Evolutionary conservation across 2,329 filamentous ascomycete genomes (phyloP).

Genomic region (Aspergillus aculeatinus): DNA sequence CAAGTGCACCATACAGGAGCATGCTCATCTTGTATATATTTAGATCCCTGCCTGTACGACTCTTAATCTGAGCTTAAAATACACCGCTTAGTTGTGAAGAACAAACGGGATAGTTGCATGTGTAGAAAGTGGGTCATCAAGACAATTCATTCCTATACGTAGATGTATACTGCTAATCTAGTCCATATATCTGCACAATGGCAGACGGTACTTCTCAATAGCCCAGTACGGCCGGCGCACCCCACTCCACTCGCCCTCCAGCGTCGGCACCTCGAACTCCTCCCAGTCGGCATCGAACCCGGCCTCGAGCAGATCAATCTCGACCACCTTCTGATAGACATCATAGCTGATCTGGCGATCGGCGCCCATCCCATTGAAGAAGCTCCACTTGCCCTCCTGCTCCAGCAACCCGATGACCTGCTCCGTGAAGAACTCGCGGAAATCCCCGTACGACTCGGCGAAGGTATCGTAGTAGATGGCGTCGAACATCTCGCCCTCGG

Average conservation of each 20-base stretch:
- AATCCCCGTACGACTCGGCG: conserved; percentile 84
- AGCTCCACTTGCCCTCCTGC: conserved; percentile 56
- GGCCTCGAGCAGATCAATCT: conserved; percentile 85
- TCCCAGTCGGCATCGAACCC: conserved; percentile 89
- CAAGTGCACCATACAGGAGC: neutral
- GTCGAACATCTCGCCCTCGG: conserved; percentile 70
- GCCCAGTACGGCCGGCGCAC: conserved; percentile 89
- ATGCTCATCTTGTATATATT: neutral
- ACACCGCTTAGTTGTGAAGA: neutral
- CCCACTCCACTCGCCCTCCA: conserved; percentile 82
- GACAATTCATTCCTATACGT: neutral
- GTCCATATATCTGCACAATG: conserved; percentile 42
- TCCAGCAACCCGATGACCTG: conserved; percentile 74
- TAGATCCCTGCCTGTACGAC: neutral
- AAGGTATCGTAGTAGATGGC: conserved; percentile 98
- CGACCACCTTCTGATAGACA: conserved; percentile 88
- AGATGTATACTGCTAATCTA: conserved; percentile 5
- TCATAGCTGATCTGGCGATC: conserved; percentile 93
- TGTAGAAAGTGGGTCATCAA: neutral
- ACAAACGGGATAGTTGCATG: neutral
- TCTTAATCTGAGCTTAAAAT: neutral
- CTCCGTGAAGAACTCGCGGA: conserved; percentile 85
- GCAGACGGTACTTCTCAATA: conserved; percentile 58
- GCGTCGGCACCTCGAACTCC: conserved; percentile 69
- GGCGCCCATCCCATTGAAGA: conserved; percentile 78